Evolutionary conservation across 352 stramenopile genomes (phyloP).

Genomic region (Phytophthora hybrid): DNA sequence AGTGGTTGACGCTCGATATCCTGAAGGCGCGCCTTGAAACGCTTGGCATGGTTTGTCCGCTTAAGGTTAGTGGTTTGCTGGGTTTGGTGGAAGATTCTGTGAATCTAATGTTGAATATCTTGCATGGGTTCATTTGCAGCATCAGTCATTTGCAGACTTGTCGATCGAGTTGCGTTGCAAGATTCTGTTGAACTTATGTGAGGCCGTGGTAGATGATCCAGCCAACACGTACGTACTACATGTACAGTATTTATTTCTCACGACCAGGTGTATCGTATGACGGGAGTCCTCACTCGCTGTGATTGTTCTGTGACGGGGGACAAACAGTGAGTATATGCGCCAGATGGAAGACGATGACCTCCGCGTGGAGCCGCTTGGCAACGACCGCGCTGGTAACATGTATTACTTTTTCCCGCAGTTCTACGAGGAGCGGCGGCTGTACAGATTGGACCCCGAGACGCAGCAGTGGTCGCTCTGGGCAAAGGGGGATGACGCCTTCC

Average conservation of each 20-base stretch:
- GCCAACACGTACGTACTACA: slow-evolving; percentile 75
- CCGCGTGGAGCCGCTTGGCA: slow-evolving; percentile 75
- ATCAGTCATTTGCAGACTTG: slow-evolving; percentile 80
- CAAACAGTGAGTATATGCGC: slow-evolving; percentile 76
- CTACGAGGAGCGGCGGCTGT: slow-evolving; percentile 84
- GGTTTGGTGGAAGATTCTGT: neutral
- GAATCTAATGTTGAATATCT: slow-evolving; percentile 9
- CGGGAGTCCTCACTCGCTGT: slow-evolving; percentile 1
- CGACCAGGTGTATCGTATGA: neutral
- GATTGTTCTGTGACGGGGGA: neutral
- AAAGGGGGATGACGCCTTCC: slow-evolving; percentile 76
- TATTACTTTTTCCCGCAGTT: slow-evolving; percentile 91
- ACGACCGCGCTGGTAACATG: slow-evolving; percentile 75
- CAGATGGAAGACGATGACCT: slow-evolving; percentile 91
- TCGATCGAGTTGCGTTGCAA: slow-evolving; percentile 78
- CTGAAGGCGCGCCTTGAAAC: slow-evolving; percentile 62
- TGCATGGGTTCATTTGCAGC: slow-evolving; percentile 43
- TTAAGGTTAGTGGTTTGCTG: slow-evolving; percentile 48
- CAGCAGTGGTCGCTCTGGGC: slow-evolving; percentile 79
- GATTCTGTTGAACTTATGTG: slow-evolving; percentile 85
- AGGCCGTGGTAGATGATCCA: slow-evolving; percentile 83
- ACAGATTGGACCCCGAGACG: slow-evolving; percentile 59
- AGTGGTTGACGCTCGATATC: slow-evolving; percentile 77
- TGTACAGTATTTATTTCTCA: no score
- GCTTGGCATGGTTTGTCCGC: slow-evolving; percentile 59